Base-by-base conservation (phyloP, 306 rosid species). In the Rosa persica region DNA sequence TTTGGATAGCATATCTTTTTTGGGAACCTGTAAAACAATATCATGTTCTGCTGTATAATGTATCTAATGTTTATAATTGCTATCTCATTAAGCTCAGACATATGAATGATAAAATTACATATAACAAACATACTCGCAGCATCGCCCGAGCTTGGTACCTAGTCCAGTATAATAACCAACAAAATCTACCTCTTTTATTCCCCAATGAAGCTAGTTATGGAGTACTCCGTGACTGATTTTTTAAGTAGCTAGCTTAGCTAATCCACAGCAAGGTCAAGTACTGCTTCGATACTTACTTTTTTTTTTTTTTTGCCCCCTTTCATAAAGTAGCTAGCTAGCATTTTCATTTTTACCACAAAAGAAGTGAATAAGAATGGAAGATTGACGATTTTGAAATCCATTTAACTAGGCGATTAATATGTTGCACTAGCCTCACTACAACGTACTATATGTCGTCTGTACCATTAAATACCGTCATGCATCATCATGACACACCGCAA, bases 131-230 rank as follows among this genome's bases (percentile, higher is more conserved):
- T n/a, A n/a, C n/a, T n/a, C n/a, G n/a, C n/a, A n/a, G n/a, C n/a
- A n/a, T n/a, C n/a, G n/a, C n/a, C n/a, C n/a, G n/a, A n/a, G n/a
- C n/a, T n/a, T n/a, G n/a, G n/a, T n/a, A n/a, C n/a, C n/a, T n/a
- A n/a, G n/a, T n/a, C n/a, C 49, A 55, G 22, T 55, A 55, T 58
- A 39, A 74, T 22, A 74, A 49, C 47, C 67, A 39, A 43, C 19
- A 74, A 60, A 74, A 74, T 40, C 77, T 22, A 2, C 40, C 30
- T 72, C 36, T 72, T 72, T 38, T 8, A 3, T 9, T 66, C 27
- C 34, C 47, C 71, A 20, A 39, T 66, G 70, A 38, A 39, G 40
- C 20, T 16, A 62, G 69, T 34, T 34, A 64, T 13, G 20, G 23
- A 7, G 36, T 30, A 2, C 30, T 27, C 30, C 36, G 36, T 3